A percentile compares a stretch with the other conserved stretches of the same genome.
These are phyloP conservation scores for Penicillium roqueforti DNA, from an alignment of 495 filamentous ascomycete species.

Conservation along the genomic window DNA sequence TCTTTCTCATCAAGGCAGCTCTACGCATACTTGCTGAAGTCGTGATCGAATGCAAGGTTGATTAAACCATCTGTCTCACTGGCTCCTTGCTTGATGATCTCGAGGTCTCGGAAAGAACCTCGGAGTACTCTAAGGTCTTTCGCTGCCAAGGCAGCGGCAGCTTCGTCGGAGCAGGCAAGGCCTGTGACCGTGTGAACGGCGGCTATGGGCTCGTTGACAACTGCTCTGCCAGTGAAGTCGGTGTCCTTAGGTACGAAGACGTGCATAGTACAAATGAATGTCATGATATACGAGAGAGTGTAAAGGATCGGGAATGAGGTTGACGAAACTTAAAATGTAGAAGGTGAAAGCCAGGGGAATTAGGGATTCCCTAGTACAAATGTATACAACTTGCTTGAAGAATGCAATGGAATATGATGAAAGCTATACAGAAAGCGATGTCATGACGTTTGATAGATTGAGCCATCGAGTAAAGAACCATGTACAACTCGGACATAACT, in stretches of 20 bases:
- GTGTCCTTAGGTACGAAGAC: conserved; percentile 49
- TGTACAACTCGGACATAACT: background rate
- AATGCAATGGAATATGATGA: background rate
- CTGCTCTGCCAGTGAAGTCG: conserved; percentile 43
- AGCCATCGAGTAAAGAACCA: background rate
- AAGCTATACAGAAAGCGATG: background rate
- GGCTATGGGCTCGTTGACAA: conserved; percentile 38
- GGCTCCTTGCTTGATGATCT: conserved; percentile 33
- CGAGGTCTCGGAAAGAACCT: conserved; percentile 37
- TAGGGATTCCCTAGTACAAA: background rate
- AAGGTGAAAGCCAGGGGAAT: background rate
- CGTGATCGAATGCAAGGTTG: conserved; percentile 45
- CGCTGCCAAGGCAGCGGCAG: conserved; percentile 24
- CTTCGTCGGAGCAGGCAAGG: conserved; percentile 37
- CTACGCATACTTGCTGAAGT: conserved; percentile 35
- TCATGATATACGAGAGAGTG: too few species aligned
- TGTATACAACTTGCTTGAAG: background rate
- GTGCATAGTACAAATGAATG: conserved; percentile 12
- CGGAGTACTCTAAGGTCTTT: conserved; percentile 31
- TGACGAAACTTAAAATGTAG: background rate
- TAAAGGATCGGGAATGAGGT: too few species aligned
- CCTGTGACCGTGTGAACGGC: conserved; percentile 40
- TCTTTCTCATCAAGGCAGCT: conserved; percentile 27
- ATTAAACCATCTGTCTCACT: conserved; percentile 38
- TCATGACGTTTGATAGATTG: background rate